Conservation (phyloP, 2,329 filamentous ascomycete genomes). For the Geosmithia putterillii region DNA sequence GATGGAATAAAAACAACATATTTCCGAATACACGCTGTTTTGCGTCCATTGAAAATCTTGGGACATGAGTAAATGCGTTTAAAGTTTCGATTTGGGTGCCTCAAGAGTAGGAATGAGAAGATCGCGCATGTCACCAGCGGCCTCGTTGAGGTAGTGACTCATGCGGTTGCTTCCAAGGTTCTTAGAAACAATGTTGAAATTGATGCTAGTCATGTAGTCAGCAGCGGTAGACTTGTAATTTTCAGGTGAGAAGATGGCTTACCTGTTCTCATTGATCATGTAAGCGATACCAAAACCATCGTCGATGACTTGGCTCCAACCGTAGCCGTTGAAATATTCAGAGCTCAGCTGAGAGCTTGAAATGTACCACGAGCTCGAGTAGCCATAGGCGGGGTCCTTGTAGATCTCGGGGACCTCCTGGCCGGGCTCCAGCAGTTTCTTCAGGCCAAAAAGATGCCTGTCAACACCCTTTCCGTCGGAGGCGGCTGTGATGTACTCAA, state of each 20-base stretch:
- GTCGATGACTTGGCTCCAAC: slow-evolving; percentile 96
- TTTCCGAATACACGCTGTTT: not conserved
- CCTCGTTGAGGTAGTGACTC: slow-evolving; percentile 93
- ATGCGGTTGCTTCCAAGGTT: slow-evolving; percentile 80
- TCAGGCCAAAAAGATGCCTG: slow-evolving; percentile 91
- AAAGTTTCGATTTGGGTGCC: slow-evolving; percentile 77
- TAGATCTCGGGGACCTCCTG: slow-evolving; percentile 76
- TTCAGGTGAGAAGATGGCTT: slow-evolving; percentile 13
- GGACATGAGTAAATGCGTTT: slow-evolving; percentile 22
- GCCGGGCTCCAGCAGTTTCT: slow-evolving; percentile 72
- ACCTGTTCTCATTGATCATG: slow-evolving; percentile 99
- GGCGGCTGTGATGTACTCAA: slow-evolving; percentile 83
- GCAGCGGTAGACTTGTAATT: not conserved
- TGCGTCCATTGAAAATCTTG: not conserved
- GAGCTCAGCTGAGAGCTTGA: slow-evolving; percentile 82
- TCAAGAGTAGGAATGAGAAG: slow-evolving; percentile 72
- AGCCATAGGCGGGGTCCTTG: slow-evolving; percentile 73
- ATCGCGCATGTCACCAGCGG: slow-evolving; percentile 79
- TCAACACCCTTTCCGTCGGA: slow-evolving; percentile 91
- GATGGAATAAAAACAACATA: not conserved
- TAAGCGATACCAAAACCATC: slow-evolving; percentile 96
- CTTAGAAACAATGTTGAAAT: slow-evolving; percentile 98
- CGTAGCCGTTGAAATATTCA: slow-evolving; percentile 98
- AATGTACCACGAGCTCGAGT: slow-evolving; percentile 82
- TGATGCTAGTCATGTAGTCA: slow-evolving; percentile 46